Percentiles rank a stretch among this genome's conserved stretches.
phyloP scores from a whole-genome alignment of 225 moss, liverwort and hornwort species.

The Anthoceros angustus region DNA sequence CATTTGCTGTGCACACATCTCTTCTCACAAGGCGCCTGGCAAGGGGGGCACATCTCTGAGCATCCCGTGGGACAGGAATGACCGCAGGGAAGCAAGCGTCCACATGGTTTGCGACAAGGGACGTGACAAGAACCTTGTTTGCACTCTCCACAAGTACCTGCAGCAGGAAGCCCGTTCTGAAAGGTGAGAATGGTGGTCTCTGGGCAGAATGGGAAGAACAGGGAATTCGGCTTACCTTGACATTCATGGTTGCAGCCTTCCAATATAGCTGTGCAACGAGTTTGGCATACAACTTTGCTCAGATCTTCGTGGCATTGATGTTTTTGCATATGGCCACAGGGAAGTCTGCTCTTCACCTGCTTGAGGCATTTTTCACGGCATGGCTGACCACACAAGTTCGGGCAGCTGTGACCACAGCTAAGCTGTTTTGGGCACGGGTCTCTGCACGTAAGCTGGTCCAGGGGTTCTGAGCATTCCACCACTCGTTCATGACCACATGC shows the following conservation, averaged over 20 bases:
- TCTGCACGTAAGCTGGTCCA: constrained; percentile 6
- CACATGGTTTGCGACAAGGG: constrained; percentile 19
- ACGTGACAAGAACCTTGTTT: too few relatives aligned
- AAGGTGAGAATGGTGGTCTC: too few relatives aligned
- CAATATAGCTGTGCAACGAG: constrained; percentile 14
- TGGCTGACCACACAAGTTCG: constrained; percentile 7
- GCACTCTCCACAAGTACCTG: constrained; percentile 20
- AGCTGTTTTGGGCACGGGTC: constrained; percentile 6
- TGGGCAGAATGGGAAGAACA: neutral
- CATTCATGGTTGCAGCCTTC: constrained; percentile 22
- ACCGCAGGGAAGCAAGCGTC: constrained; percentile 21
- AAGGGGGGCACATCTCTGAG: constrained; percentile 21
- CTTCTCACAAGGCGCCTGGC: constrained; percentile 17
- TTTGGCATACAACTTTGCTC: constrained; percentile 1
- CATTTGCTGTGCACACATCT: constrained; percentile 29
- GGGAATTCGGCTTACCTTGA: constrained; percentile 6
- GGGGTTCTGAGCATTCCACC: constrained; percentile 10
- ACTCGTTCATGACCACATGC: constrained; percentile 12
- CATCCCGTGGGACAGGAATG: constrained; percentile 23
- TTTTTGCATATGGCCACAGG: constrained; percentile 12
- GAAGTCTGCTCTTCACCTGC: constrained; percentile 5
- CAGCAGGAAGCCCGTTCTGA: too few relatives aligned
- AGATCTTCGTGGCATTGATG: constrained; percentile 10
- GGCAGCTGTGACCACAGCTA: constrained; percentile 13
- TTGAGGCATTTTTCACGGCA: constrained; percentile 10